Evolutionary conservation across 139 green algal genomes (phyloP).

Genomic region (Pseudopediastrum boryanum): DNA sequence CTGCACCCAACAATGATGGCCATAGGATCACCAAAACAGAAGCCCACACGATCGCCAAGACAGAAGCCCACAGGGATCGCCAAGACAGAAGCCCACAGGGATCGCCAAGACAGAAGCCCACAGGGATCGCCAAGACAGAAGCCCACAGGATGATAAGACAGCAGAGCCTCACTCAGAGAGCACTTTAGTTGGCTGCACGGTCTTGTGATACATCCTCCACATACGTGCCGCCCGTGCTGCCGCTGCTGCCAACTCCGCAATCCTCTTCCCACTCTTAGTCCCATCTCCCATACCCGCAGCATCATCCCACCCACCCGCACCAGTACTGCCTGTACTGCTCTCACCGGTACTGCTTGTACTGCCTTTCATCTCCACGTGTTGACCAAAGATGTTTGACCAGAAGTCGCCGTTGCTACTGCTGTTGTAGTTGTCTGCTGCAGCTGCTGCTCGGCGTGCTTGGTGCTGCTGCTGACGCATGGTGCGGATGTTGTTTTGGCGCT

Average conservation of each 20-base stretch:
- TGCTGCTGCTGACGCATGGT: conserved; percentile 13
- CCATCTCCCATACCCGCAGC: background rate
- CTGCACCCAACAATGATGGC: too few relatives aligned
- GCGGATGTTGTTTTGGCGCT: conserved; percentile 13
- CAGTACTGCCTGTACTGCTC: background rate
- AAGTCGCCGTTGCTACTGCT: background rate
- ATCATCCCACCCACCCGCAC: background rate
- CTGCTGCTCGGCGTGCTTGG: background rate
- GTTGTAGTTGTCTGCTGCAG: background rate
- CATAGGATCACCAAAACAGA: too few relatives aligned
- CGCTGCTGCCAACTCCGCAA: conserved; percentile 25
- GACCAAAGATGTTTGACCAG: conserved; percentile 20
- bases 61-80: too few relatives aligned
- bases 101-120: too few relatives aligned
- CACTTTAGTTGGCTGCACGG: background rate
- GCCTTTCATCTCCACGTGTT: conserved; percentile 11
- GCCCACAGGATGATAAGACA: too few relatives aligned
- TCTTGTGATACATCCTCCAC: conserved; percentile 12
- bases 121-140: too few relatives aligned
- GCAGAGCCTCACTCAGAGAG: background rate
- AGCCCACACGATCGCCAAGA: too few relatives aligned
- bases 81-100: too few relatives aligned
- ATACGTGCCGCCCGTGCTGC: conserved; percentile 9
- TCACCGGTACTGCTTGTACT: background rate
- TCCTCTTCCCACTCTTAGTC: too few relatives aligned